phyloP scores from a whole-genome alignment of 2,329 filamentous ascomycete genomes.

The Dichotomopilus funicola region DNA sequence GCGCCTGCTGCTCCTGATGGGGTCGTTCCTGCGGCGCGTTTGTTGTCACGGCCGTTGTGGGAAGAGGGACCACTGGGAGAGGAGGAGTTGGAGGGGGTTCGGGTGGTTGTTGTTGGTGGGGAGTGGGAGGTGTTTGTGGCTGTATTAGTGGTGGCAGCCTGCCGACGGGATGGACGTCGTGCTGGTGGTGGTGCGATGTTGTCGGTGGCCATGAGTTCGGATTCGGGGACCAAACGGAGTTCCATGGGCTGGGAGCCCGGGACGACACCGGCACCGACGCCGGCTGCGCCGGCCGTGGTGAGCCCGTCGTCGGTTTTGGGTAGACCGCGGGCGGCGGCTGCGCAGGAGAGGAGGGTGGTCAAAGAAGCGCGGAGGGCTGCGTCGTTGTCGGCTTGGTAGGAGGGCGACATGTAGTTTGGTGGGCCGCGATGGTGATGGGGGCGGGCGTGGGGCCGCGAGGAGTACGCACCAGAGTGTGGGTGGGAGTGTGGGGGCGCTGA shows the following conservation, averaged over 20 bases:
- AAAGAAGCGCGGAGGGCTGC: conserved; percentile 86
- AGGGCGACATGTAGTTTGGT: conserved; percentile 63
- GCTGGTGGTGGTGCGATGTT: conserved; percentile 1
- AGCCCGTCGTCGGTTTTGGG: conserved; percentile 53
- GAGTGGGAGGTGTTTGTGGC: neutral
- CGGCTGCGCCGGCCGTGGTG: conserved; percentile 31
- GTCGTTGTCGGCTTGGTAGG: conserved; percentile 81
- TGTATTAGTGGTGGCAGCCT: neutral
- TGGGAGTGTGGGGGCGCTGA: conserved; percentile 44
- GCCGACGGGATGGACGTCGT: neutral
- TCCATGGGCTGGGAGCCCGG: conserved; percentile 50
- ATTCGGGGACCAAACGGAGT: conserved; percentile 54
- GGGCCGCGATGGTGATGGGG: conserved; percentile 40
- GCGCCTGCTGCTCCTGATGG: too few relatives aligned
- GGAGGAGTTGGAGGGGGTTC: conserved; percentile 28
- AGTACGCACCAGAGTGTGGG: conserved; percentile 43
- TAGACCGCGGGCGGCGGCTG: conserved; percentile 77
- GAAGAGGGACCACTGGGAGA: conserved; percentile 26
- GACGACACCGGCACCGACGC: conserved; percentile 35
- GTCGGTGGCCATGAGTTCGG: conserved; percentile 44
- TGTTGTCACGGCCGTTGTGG: conserved; percentile 16
- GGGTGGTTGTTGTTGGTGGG: neutral
- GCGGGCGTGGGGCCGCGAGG: conserved; percentile 44
- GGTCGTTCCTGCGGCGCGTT: too few relatives aligned
- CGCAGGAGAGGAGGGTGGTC: conserved; percentile 93